Conservation (phyloP, 2,329 filamentous ascomycete species). For the Aspergillus tubingensis region DNA sequence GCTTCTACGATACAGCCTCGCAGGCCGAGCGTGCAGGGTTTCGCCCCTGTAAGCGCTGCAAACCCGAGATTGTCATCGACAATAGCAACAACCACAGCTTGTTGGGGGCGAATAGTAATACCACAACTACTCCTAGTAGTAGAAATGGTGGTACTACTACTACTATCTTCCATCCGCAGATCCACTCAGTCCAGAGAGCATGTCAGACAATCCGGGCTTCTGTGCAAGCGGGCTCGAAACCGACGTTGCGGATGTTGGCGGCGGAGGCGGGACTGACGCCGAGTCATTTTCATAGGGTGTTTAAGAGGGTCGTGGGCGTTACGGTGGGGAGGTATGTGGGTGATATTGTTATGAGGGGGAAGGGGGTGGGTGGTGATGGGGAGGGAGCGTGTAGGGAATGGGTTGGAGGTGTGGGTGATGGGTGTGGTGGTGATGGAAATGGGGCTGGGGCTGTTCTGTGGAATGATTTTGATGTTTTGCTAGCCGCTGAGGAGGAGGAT, state of each 20-base stretch:
- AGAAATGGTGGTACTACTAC: no score
- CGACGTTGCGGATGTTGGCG: constrained; percentile 50
- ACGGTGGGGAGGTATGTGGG: constrained; percentile 49
- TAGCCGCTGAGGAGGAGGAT: constrained; percentile 33
- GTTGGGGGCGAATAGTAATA: constrained; percentile 21
- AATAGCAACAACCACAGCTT: constrained; percentile 21
- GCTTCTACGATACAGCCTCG: constrained; percentile 52
- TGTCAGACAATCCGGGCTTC: constrained; percentile 34
- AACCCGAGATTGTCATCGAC: constrained; percentile 34
- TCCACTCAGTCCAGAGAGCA: constrained; percentile 32
- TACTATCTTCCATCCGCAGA: constrained; percentile 28
- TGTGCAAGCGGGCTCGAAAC: constrained; percentile 29
- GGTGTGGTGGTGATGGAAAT: not conserved
- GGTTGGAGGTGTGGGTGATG: not conserved
- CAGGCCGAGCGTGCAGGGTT: constrained; percentile 55
- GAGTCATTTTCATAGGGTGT: constrained; percentile 58
- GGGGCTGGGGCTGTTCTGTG: constrained; percentile 19
- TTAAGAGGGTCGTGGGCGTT: constrained; percentile 54
- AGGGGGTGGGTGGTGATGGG: not conserved
- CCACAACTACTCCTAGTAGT: no score
- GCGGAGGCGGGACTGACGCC: constrained; percentile 51
- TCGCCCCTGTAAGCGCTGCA: constrained; percentile 59
- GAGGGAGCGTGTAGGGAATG: not conserved
- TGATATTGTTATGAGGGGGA: not conserved
- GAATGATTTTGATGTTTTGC: constrained; percentile 42